Base-by-base conservation (phyloP, 2,329 filamentous ascomycete genomes). In the Aspergillus tanneri region DNA sequence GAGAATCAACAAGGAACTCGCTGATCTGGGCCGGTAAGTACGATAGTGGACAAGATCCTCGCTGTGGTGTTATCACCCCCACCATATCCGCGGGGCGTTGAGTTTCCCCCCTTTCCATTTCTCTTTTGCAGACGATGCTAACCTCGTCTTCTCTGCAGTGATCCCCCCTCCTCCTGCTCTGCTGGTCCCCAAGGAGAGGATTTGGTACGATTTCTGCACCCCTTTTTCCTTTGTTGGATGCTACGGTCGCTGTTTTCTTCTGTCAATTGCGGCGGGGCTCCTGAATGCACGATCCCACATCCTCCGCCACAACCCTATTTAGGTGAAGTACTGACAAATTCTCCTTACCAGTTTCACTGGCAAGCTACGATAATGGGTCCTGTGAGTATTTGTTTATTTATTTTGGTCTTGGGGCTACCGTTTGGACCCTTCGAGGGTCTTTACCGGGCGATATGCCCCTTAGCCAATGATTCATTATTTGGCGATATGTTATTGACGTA, bases 341-440 rank as follows among this genome's bases (percentile, higher is more conserved):
- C 18, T 24, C 39, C 65, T 41, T 2, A 39, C 47, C 65, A 99
- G 92, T 99, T 99, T 72, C 93, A 97, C 85, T 99, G 93, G 93
- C 93, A 99, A 86, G 93, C 93, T 67, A 99, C 93, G 44, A 99
- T 99, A 73, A 99, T 99, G 93, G 93, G 93, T 76, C 93, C 93
- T 72, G 90, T 95, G 85, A 84, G 89, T 62, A 50, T 53, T 8
- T 5, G 14, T 9, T 32, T 16, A 21, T n/a, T 24, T n/a, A n/a
- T n/a, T n/a, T n/a, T n/a, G n/a, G n/a, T n/a, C n/a, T n/a, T n/a
- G n/a, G n/a, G n/a, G n/a, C n/a, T n/a, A n/a, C n/a, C n/a, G n/a
- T n/a, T n/a, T n/a, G n/a, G n/a, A n/a, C n/a, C n/a, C n/a, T n/a
- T n/a, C n/a, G n/a, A n/a, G n/a, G n/a, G n/a, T n/a, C n/a, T n/a